Conservation (phyloP, 352 stramenopile genomes). For the Phytophthora capsici region DNA sequence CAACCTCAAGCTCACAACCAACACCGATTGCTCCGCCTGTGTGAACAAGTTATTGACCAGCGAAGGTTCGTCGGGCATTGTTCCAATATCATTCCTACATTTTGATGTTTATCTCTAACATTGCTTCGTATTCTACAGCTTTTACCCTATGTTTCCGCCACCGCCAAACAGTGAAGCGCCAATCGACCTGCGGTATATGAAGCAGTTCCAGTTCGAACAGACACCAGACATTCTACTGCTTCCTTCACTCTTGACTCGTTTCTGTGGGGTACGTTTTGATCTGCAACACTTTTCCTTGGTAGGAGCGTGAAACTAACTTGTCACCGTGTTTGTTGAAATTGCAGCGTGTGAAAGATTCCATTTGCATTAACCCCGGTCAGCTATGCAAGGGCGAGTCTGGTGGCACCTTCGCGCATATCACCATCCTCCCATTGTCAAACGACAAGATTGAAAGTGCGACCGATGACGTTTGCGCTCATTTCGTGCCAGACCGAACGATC, state of each 20-base stretch:
- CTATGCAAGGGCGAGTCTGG: slow-evolving; percentile 94
- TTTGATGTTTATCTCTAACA: slow-evolving; percentile 1
- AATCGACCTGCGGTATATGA: slow-evolving; percentile 93
- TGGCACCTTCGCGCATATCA: slow-evolving; percentile 94
- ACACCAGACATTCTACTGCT: slow-evolving; percentile 96
- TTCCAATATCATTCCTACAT: background rate
- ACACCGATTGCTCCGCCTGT: slow-evolving; percentile 77
- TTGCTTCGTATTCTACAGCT: slow-evolving; percentile 36
- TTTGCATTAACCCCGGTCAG: slow-evolving; percentile 96
- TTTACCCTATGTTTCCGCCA: slow-evolving; percentile 84
- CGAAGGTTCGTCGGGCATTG: slow-evolving; percentile 49
- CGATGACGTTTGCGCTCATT: slow-evolving; percentile 64
- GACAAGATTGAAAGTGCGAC: slow-evolving; percentile 68
- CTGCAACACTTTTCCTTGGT: background rate
- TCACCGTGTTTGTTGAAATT: slow-evolving; percentile 39
- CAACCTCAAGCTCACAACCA: slow-evolving; percentile 61
- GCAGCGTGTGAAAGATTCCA: slow-evolving; percentile 88
- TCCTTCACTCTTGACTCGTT: slow-evolving; percentile 93
- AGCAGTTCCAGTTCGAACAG: slow-evolving; percentile 91
- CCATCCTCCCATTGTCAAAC: slow-evolving; percentile 89
- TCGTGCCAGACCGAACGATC: slow-evolving; percentile 87
- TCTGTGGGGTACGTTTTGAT: slow-evolving; percentile 74
- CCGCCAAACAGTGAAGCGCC: slow-evolving; percentile 69
- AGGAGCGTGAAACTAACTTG: background rate
- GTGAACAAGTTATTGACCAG: slow-evolving; percentile 84